phyloP scores from a whole-genome alignment of 2,329 filamentous ascomycete genomes.

The Mollisia scopiformis region DNA sequence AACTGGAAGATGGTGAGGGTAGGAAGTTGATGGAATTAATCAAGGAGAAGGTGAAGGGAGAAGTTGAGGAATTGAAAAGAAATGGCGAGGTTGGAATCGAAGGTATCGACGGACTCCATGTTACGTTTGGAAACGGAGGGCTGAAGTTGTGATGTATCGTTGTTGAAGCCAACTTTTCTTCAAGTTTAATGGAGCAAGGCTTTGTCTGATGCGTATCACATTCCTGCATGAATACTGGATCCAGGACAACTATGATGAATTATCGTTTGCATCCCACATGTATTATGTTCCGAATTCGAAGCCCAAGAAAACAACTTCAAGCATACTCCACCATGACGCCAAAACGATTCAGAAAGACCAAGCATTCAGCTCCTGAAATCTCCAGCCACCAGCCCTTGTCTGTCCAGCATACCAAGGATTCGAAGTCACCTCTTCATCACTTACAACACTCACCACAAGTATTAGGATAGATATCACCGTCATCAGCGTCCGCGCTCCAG shows the following conservation, averaged over 20 bases:
- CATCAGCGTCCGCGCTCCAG: neutral
- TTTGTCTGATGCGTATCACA: too few species aligned
- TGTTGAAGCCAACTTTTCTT: neutral
- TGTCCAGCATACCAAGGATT: neutral
- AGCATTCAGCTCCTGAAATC: too few species aligned
- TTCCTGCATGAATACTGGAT: too few species aligned
- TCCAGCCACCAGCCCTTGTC: neutral
- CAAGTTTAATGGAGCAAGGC: too few species aligned
- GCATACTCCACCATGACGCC: too few species aligned
- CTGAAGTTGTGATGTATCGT: slow-evolving; percentile 2
- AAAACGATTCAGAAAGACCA: too few species aligned
- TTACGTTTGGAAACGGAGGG: neutral
- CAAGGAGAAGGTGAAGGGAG: slow-evolving; percentile 8
- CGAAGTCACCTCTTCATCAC: neutral
- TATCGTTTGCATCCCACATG: too few species aligned
- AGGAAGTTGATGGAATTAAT: slow-evolving; percentile 6
- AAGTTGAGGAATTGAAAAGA: slow-evolving; percentile 7
- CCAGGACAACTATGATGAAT: too few species aligned
- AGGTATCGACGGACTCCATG: neutral
- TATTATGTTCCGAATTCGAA: too few species aligned
- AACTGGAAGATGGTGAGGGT: slow-evolving; percentile 20
- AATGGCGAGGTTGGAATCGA: neutral
- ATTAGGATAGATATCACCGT: neutral
- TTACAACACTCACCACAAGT: neutral
- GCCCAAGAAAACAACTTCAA: too few species aligned